phyloP scores from a whole-genome alignment of 768 basidiomycete genomes.

The Hypholoma fasciculare region DNA sequence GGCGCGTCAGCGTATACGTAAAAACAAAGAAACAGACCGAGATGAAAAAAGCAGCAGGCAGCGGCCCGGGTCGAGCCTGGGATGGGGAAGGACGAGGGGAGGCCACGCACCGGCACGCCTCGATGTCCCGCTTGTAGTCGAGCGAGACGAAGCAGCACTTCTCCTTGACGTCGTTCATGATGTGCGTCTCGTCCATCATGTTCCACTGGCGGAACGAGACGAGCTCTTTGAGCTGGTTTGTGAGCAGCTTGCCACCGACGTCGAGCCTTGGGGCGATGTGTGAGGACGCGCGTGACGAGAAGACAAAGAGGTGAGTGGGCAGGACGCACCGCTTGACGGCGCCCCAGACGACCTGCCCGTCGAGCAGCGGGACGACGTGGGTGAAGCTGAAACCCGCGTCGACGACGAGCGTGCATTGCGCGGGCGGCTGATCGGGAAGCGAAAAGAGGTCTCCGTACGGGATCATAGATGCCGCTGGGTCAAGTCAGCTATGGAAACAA shows the following conservation, averaged over 20 bases:
- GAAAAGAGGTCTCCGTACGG: slow-evolving; percentile 75
- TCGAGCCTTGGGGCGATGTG: slow-evolving; percentile 64
- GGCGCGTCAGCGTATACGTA: too few species aligned
- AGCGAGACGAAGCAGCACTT: slow-evolving; percentile 83
- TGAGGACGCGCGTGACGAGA: too few species aligned
- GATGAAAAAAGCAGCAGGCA: not conserved
- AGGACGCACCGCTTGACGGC: slow-evolving; percentile 73
- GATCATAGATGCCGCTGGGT: slow-evolving; percentile 75
- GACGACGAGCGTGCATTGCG: slow-evolving; percentile 81
- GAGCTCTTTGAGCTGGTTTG: slow-evolving; percentile 92
- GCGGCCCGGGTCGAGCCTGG: not conserved
- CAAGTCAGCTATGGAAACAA: slow-evolving; percentile 8
- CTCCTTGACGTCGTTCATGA: slow-evolving; percentile 93
- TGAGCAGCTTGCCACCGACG: slow-evolving; percentile 92
- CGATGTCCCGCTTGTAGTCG: slow-evolving; percentile 71
- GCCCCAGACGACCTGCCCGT: slow-evolving; percentile 72
- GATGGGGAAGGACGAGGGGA: slow-evolving; percentile 2
- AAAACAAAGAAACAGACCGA: too few species aligned
- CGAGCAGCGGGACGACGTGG: slow-evolving; percentile 83
- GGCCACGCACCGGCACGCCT: slow-evolving; percentile 70
- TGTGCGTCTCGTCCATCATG: slow-evolving; percentile 96
- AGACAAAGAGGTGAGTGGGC: not conserved
- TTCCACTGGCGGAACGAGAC: slow-evolving; percentile 97
- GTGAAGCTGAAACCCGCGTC: slow-evolving; percentile 96
- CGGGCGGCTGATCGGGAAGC: slow-evolving; percentile 42